Base-by-base conservation (phyloP, 805 yeast genomes). In the Sugiyamaella qingdaonensis region DNA sequence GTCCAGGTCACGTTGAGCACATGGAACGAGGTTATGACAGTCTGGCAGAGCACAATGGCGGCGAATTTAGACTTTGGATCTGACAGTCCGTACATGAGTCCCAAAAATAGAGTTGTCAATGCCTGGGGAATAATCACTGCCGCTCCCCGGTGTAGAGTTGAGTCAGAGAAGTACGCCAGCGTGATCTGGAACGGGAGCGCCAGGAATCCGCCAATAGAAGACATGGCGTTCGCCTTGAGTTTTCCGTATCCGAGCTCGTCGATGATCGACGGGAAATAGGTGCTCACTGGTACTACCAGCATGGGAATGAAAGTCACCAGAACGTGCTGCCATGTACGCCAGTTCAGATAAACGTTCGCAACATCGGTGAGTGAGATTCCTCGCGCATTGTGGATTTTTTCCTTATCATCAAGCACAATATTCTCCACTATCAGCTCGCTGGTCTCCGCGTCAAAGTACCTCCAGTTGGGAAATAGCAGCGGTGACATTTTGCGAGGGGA, bases 201-300 rank as follows among this genome's bases (percentile, higher is more conserved):
- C 34, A 49, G 19, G 35, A 55, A 47, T 29, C 37, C 24, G 4
- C 62, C 62, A 27, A 61, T 59, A 31, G 57, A 51, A 33, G 56
- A 81, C 69, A 82, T 84, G 53, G 81, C 77, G 63, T 85, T 84
- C 9, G 90, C 89, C 48, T 76, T 71, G 59, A 78, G 82, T 8
- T 84, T 84, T 2, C 86, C 78, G 71, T 82, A 74, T 24, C 84
- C 84, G 72, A 81, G 69, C 48, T 73, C 67, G 36, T 68, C 71
- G 58, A 81, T 78, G 58, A 81, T 80, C 52, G 85, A 80, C 32
- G 84, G 80, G 63, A 80, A 81, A 62, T 74, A 80, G 11, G 86
- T 84, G 59, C 79, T 77, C 43, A 83, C 79, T 57, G 80, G 80
- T 21, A 82, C 69, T 19, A 85, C 83, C 60, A 79, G 74, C 61